These are phyloP conservation scores for Actinomucor elegans DNA, from an alignment of 371 early-diverging fungal species.

Conservation along the genomic window DNA sequence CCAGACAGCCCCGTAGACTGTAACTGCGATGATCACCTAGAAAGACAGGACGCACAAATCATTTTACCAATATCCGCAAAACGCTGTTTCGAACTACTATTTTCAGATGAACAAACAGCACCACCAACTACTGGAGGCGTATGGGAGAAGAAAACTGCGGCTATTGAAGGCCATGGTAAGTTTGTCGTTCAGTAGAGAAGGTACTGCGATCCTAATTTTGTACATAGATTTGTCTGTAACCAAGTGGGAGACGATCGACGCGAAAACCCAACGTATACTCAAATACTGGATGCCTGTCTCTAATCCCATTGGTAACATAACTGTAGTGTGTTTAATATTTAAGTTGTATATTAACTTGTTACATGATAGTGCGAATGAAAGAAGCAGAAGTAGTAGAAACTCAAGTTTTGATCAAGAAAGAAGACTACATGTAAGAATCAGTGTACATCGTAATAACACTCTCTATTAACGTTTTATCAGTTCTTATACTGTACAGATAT, in stretches of 20 bases:
- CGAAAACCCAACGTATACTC: constrained; percentile 29
- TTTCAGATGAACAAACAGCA: constrained; percentile 43
- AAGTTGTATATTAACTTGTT: neutral
- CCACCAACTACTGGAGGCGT: constrained; percentile 37
- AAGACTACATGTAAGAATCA: constrained; percentile 42
- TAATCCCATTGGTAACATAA: constrained; percentile 41
- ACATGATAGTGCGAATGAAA: constrained; percentile 44
- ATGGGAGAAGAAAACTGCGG: constrained; percentile 53
- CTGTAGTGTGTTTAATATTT: neutral
- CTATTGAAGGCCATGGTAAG: constrained; percentile 52
- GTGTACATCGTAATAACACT: no score
- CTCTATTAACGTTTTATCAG: constrained; percentile 11
- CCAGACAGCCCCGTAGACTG: constrained; percentile 55
- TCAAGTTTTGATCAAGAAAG: constrained; percentile 47
- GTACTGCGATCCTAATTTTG: no score
- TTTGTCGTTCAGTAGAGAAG: no score
- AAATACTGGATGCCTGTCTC: constrained; percentile 53
- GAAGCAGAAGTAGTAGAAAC: constrained; percentile 62
- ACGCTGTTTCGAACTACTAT: constrained; percentile 59
- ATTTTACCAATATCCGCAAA: constrained; percentile 64
- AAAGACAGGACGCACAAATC: constrained; percentile 57
- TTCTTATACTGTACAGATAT: constrained; percentile 43
- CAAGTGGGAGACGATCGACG: constrained; percentile 34
- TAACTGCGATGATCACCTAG: constrained; percentile 71
- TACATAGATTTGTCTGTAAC: constrained; percentile 35